These are phyloP conservation scores for Vitis riparia DNA, from an alignment of 164 flowering plant species.

Conservation along the genomic window DNA sequence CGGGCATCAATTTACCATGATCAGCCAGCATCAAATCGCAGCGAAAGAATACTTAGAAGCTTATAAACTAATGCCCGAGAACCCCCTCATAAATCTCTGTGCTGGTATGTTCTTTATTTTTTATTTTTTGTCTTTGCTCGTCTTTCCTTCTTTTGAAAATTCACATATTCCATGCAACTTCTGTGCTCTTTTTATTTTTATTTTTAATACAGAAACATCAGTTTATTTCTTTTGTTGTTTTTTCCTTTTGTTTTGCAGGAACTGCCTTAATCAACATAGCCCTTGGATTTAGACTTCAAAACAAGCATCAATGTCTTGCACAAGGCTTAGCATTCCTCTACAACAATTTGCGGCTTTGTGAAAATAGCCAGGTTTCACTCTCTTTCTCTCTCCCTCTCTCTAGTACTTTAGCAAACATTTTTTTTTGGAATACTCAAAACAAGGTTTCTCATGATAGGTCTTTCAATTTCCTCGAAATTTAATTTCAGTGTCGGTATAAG, in stretches of 20 bases:
- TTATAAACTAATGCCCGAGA: conserved; percentile 74
- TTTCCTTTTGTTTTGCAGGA: conserved; percentile 36
- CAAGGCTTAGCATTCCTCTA: conserved; percentile 87
- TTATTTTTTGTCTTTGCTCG: neutral
- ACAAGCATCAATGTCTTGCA: conserved; percentile 68
- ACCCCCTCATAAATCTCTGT: conserved; percentile 82
- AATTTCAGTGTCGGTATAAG: too few species aligned
- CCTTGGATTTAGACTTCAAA: conserved; percentile 75
- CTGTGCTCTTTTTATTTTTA: neutral
- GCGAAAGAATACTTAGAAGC: conserved; percentile 87
- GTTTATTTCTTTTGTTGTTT: neutral
- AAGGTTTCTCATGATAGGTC: too few species aligned
- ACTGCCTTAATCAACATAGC: conserved; percentile 80
- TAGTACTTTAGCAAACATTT: too few species aligned
- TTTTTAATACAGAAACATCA: neutral
- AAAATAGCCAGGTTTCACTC: conserved; percentile 62
- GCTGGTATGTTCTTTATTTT: conserved; percentile 46
- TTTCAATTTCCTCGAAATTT: too few species aligned
- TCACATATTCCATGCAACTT: neutral
- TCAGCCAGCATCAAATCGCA: conserved; percentile 80
- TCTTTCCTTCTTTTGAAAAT: neutral
- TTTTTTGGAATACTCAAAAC: too few species aligned
- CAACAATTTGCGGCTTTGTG: conserved; percentile 57
- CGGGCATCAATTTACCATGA: conserved; percentile 71
- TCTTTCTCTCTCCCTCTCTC: too few species aligned